A percentile compares a stretch with the other conserved stretches of the same genome.
These are phyloP conservation scores for Dendrocalamus latiflorus DNA, from an alignment of 202 grass and related monocot species.

Conservation along the genomic window DNA sequence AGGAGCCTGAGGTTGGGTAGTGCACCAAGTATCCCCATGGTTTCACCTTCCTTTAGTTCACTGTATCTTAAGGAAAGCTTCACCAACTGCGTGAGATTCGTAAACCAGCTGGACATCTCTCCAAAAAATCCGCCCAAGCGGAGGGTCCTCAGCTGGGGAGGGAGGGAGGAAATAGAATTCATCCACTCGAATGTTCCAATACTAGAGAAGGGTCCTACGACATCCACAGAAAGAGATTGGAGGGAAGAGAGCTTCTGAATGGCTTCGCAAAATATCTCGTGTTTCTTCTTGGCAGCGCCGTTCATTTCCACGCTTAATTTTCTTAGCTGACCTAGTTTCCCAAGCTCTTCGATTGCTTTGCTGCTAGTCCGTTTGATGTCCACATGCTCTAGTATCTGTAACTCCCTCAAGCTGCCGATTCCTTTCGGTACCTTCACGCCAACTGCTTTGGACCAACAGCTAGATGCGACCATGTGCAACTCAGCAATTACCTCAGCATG, in stretches of 20 bases:
- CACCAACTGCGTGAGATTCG: too few species aligned
- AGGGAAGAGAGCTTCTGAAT: background rate
- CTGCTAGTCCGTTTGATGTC: background rate
- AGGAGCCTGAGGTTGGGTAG: too few species aligned
- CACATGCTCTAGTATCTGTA: slow-evolving; percentile 8
- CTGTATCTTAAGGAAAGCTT: too few species aligned
- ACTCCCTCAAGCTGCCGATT: background rate
- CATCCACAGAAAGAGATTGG: background rate
- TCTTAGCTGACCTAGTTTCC: slow-evolving; percentile 8
- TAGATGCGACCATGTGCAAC: background rate
- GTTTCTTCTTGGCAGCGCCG: background rate
- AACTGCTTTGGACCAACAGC: background rate
- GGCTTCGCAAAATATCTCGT: background rate
- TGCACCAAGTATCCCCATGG: too few species aligned
- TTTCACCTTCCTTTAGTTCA: too few species aligned
- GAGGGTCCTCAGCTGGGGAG: too few species aligned
- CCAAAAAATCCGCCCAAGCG: too few species aligned
- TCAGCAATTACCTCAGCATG: background rate
- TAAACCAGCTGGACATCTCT: too few species aligned
- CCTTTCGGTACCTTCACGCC: slow-evolving; percentile 14
- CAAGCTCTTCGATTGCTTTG: background rate
- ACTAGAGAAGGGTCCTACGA: too few species aligned
- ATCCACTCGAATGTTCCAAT: too few species aligned
- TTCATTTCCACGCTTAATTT: background rate
- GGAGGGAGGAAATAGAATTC: too few species aligned